Base-by-base conservation (phyloP, 2,329 filamentous ascomycete species). In the Trichophyton schoenleinii region DNA sequence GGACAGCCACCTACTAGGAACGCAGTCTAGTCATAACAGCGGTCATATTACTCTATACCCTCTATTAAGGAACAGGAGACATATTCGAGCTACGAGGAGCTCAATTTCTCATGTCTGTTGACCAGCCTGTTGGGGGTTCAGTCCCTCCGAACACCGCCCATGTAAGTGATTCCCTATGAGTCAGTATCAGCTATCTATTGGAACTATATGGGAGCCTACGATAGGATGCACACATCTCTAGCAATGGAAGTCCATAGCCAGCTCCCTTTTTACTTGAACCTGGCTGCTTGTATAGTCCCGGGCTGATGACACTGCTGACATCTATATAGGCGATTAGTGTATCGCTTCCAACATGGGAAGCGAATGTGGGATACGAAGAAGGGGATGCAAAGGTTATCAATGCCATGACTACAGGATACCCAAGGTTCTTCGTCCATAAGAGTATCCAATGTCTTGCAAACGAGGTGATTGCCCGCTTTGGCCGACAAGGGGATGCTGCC, bases 291-390 rank as follows among this genome's bases (percentile, higher is more conserved):
- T 20, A n/a, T 13, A 7, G 13, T 31, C 31, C 55, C 44, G 22
- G 13, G 11, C 3, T 49, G 8, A 28, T 3, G 15, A 11, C 28
- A 2, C 34, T 60, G 42, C 64, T 66, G 49, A 63, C 52, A 60
- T 20, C 60, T 28, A 44, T n/a, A 60, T 60, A 96, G 91, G 94
- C 92, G 66, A 89, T 97, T 66, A 97, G 92, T 73, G 92, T 97
- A 48, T 97, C 94, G 15, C 79, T 99, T 28, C 94, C 94, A 44
- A 95, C 91, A 75, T 99, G 94, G 94, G 81, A 81, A 66, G 81
- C 91, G 66, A 97, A 95, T 69, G 80, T 99, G 44, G 92, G 85
- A 46, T 99, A 99, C 70, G 94, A 99, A 73, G 91, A 99, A 74
- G 92, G 91, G 58, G 82, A 95, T 71, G 79, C 86, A 61, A 94